Evolutionary conservation across 1,284 basidiomycete species (phyloP).

Genomic region (Kwoniella shivajii): DNA sequence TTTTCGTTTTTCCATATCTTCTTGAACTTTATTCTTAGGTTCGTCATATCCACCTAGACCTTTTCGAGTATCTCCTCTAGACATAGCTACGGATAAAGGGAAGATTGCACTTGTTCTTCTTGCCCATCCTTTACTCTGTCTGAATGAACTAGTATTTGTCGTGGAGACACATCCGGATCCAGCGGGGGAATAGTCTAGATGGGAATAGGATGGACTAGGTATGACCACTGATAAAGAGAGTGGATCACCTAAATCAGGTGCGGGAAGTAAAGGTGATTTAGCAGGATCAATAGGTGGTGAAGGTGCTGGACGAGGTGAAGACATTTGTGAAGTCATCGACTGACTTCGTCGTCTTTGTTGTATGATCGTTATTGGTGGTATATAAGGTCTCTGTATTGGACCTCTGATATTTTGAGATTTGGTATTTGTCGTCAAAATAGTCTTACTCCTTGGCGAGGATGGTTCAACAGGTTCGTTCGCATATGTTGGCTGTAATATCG

Average conservation of each 20-base stretch:
- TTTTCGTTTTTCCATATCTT: conserved; percentile 18
- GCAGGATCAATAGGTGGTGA: conserved; percentile 3
- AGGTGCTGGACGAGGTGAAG: conserved; percentile 19
- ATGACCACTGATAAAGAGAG: conserved; percentile 24
- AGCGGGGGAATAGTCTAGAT: conserved; percentile 31
- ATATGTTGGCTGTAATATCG: background rate
- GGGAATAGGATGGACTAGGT: conserved; percentile 28
- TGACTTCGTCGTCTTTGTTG: conserved; percentile 15
- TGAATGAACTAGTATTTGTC: background rate
- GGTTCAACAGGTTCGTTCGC: conserved; percentile 4
- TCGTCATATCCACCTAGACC: conserved; percentile 24
- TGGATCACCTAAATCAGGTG: conserved; percentile 28
- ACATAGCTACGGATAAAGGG: conserved; percentile 21
- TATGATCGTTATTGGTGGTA: conserved; percentile 9
- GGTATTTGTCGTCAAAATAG: background rate
- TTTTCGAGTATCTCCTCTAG: conserved; percentile 19
- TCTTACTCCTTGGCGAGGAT: background rate
- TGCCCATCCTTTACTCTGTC: conserved; percentile 1
- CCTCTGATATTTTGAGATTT: background rate
- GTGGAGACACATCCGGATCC: conserved; percentile 16
- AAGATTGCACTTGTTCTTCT: conserved; percentile 13
- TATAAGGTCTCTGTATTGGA: background rate
- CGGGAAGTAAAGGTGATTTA: conserved; percentile 18
- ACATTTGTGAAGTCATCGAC: conserved; percentile 29
- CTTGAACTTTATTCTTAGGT: conserved; percentile 19